phyloP scores from a whole-genome alignment of 1,284 basidiomycete genomes.

The Irpex rosettiformis region DNA sequence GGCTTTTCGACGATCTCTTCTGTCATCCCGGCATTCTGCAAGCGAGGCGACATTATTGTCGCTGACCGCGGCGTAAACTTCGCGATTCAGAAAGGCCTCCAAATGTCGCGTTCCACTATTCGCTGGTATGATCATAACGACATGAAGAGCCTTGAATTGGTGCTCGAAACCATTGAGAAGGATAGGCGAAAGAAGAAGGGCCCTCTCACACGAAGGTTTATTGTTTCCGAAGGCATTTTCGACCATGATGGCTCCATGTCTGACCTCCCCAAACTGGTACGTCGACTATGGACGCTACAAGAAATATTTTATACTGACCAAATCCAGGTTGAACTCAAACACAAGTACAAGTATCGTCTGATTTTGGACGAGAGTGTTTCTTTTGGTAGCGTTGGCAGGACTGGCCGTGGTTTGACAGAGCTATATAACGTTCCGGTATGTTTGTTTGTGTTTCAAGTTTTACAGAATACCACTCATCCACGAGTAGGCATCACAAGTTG shows the following conservation, averaged over 20 bases:
- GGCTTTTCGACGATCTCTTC: conserved; percentile 91
- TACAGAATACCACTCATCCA: not conserved
- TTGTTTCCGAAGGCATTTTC: conserved; percentile 96
- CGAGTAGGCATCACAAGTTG: conserved; percentile 65
- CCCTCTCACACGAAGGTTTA: conserved; percentile 89
- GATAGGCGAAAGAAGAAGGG: conserved; percentile 82
- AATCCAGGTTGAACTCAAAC: conserved; percentile 84
- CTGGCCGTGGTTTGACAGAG: conserved; percentile 93
- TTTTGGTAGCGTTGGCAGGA: conserved; percentile 89
- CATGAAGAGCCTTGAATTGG: conserved; percentile 85
- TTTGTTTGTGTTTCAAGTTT: conserved; percentile 8
- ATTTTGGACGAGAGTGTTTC: conserved; percentile 95
- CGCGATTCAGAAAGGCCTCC: conserved; percentile 95
- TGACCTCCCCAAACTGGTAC: conserved; percentile 86
- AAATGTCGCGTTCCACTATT: conserved; percentile 90
- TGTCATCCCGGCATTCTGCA: conserved; percentile 96
- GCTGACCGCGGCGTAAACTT: conserved; percentile 94
- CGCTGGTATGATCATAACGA: conserved; percentile 98
- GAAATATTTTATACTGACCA: not conserved
- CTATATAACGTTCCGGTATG: conserved; percentile 86
- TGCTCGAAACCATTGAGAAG: conserved; percentile 80
- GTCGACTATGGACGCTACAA: conserved; percentile 27
- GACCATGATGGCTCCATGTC: conserved; percentile 92
- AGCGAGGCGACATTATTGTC: conserved; percentile 98
- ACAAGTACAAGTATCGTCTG: conserved; percentile 93